Percentiles rank a stretch among this genome's conserved stretches.
phyloP scores from a whole-genome alignment of 2,329 filamentous ascomycete species.

The Epichloe glyceriae region DNA sequence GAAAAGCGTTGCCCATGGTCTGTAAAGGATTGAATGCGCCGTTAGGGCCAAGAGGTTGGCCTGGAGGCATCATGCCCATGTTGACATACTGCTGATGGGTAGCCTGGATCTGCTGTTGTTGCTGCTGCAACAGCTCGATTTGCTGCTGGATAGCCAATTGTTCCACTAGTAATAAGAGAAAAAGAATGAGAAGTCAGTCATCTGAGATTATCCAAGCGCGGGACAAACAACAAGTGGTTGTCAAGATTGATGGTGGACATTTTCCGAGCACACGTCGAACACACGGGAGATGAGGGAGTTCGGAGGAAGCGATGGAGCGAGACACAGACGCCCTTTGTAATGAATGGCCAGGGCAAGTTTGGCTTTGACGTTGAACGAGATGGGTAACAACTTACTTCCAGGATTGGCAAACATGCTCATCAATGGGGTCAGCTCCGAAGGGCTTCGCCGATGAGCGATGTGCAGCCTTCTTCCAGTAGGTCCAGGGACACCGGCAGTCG shows the following conservation, averaged over 20 bases:
- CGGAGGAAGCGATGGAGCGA: neutral
- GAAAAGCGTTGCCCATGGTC: conserved; percentile 72
- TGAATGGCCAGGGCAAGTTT: neutral
- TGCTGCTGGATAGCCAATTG: conserved; percentile 96
- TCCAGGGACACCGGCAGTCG: conserved; percentile 49
- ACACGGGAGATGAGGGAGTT: neutral
- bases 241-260: neutral
- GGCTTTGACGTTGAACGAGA: neutral
- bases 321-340: neutral
- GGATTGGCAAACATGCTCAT: conserved; percentile 78
- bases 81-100: conserved; percentile 96
- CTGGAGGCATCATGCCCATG: conserved; percentile 85
- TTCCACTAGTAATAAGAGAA: conserved; percentile 53
- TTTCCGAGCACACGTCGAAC: neutral
- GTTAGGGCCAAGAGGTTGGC: conserved; percentile 60
- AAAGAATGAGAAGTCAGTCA: neutral
- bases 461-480: conserved; percentile 82
- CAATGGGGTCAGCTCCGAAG: conserved; percentile 90
- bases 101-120: conserved; percentile 94
- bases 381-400: conserved; percentile 40
- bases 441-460: conserved; percentile 93
- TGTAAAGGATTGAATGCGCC: conserved; percentile 67
- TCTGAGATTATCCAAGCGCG: neutral
- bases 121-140: conserved; percentile 92
- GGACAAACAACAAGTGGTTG: neutral